A percentile compares a stretch with the other conserved stretches of the same genome.
Evolutionary conservation across 2,329 filamentous ascomycete genomes (phyloP).

Genomic region (Magnaporthiopsis incrustans): DNA sequence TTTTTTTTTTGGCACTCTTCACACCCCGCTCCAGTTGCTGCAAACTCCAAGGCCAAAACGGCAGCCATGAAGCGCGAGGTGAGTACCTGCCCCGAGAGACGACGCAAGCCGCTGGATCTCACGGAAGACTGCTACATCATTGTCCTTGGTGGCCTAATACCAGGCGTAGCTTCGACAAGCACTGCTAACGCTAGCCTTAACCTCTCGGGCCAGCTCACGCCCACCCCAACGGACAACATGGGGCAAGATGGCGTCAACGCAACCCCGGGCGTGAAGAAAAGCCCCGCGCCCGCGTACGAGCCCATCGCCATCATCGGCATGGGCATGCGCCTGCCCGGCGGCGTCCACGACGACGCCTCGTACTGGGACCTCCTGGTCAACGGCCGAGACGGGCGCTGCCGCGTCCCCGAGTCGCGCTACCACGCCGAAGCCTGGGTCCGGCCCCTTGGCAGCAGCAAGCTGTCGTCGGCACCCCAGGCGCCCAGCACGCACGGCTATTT

Average conservation of each 20-base stretch:
- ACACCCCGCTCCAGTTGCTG: background rate
- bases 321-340: slow-evolving; percentile 23
- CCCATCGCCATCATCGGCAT: slow-evolving; percentile 26
- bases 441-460: background rate
- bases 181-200: background rate
- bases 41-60: background rate
- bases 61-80: background rate
- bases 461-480: slow-evolving; percentile 9
- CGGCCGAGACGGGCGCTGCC: slow-evolving; percentile 16
- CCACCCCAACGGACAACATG: background rate
- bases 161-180: background rate
- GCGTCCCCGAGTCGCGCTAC: slow-evolving; percentile 21
- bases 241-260: background rate
- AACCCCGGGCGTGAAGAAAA: background rate
- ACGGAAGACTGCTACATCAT: background rate
- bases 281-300: background rate
- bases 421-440: slow-evolving; percentile 15
- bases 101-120: background rate
- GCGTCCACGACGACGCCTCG: slow-evolving; percentile 16
- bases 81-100: background rate
- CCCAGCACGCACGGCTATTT: slow-evolving; percentile 20
- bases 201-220: background rate
- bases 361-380: slow-evolving; percentile 26
- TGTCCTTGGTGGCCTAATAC: background rate
- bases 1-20: background rate